Evolutionary conservation across 371 early-diverging fungal genomes (phyloP).

Genomic region (Mucor velutinosus): DNA sequence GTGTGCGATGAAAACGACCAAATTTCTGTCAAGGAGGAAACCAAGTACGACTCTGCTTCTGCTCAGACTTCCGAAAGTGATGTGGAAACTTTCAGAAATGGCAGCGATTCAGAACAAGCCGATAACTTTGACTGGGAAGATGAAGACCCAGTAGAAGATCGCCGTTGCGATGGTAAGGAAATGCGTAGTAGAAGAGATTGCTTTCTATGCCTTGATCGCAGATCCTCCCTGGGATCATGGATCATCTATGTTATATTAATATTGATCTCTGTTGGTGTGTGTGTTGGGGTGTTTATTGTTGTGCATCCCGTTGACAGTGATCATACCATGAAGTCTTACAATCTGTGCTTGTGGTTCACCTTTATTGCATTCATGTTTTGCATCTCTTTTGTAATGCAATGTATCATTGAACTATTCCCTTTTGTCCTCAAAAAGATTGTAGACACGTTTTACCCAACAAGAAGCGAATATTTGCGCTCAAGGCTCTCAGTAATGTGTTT

Average conservation of each 20-base stretch:
- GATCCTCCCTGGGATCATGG: slow-evolving; percentile 35
- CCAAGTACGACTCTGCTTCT: background rate
- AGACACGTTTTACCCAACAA: slow-evolving; percentile 19
- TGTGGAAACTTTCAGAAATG: background rate
- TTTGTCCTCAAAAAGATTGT: slow-evolving; percentile 33
- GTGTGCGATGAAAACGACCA: background rate
- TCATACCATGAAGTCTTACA: slow-evolving; percentile 26
- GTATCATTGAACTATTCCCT: slow-evolving; percentile 35
- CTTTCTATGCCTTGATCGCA: slow-evolving; percentile 29
- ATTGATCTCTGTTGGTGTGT: slow-evolving; percentile 28
- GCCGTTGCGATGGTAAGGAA: background rate
- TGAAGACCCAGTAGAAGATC: slow-evolving; percentile 10
- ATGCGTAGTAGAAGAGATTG: background rate
- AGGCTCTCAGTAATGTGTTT: slow-evolving; percentile 36
- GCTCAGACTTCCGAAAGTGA: background rate
- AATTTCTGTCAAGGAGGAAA: background rate
- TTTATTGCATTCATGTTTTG: slow-evolving; percentile 43
- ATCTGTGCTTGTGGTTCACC: slow-evolving; percentile 41
- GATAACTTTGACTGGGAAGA: slow-evolving; percentile 36
- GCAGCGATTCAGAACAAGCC: slow-evolving; percentile 18
- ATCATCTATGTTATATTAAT: slow-evolving; percentile 25
- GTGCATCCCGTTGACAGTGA: slow-evolving; percentile 10
- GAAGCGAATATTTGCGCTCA: slow-evolving; percentile 37
- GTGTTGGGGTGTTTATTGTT: slow-evolving; percentile 30
- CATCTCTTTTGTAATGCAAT: slow-evolving; percentile 27